Base-by-base conservation (phyloP, 805 yeast genomes). In the Lipomyces mesembrius region DNA sequence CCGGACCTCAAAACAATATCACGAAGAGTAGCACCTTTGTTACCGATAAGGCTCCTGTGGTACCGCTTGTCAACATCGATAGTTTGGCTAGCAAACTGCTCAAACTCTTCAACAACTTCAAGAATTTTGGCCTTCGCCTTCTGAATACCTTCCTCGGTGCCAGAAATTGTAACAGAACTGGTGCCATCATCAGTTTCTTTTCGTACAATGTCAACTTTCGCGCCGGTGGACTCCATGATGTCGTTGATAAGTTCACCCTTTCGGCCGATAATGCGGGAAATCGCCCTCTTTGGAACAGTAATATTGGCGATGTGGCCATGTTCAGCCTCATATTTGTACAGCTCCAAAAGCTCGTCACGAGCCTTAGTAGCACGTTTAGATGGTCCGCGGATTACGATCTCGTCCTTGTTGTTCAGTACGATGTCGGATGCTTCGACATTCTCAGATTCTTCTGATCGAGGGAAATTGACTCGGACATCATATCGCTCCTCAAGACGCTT, bases 261-360 rank as follows among this genome's bases (percentile, higher is more conserved):
- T 75, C 90, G 92, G 74, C 99, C 99, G 76, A 95, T 92, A 66
- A 95, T 87, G 75, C 92, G 84, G 25, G 97, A 84, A 67, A 94
- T 84, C n/a, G 92, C 88, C 68, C 83, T 85, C 55, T 83, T 77
- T 51, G 97, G 96, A 61, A 95, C 88, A 58, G 80, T 76, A 53
- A 94, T 77, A n/a, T 81, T 79, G 71, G 86, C 82, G 65, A 84
- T 83, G 79, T 86, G 85, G 20, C 97, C 94, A 75, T 92, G 91
- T 73, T 91, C 97, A 74, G 85, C 88, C 78, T 93, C 98, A 77
- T 89, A 95, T 72, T 89, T 88, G 72, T 91, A 82, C 69, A 96
- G 83, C 64, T 92, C 97, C 72, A 84, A 83, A 75, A 96, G 80
- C 81, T 93, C 98, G 69, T 88, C 93, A 76, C 86, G 87, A 43